phyloP scores from a whole-genome alignment of 495 filamentous ascomycete species.

The Umbilicaria muhlenbergii region DNA sequence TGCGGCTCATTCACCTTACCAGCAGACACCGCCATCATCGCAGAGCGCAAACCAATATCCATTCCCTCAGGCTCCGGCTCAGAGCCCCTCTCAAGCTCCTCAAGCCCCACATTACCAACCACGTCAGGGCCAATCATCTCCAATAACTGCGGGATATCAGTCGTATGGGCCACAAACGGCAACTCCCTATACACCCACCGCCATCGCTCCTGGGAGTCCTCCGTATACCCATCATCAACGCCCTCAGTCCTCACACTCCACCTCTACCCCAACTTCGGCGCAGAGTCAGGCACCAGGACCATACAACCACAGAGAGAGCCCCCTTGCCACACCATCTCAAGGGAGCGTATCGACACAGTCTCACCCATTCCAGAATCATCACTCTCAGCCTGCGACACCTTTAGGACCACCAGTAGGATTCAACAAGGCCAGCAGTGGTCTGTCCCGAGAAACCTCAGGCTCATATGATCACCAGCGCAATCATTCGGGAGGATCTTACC shows the following conservation, averaged over 20 bases:
- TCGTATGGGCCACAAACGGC: slow-evolving; percentile 17
- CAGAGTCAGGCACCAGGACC: slow-evolving; percentile 16
- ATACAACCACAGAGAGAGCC: slow-evolving; percentile 26
- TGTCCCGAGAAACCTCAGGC: slow-evolving; percentile 7
- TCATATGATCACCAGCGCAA: slow-evolving; percentile 19
- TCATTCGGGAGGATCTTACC: slow-evolving; percentile 23
- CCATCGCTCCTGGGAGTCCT: slow-evolving; percentile 9
- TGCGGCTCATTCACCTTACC: slow-evolving; percentile 29
- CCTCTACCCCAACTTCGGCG: slow-evolving; percentile 24
- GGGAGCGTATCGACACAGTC: slow-evolving; percentile 24
- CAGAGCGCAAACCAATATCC: slow-evolving; percentile 24
- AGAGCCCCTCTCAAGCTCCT: slow-evolving; percentile 13
- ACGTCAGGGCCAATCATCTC: slow-evolving; percentile 16
- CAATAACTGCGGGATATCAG: slow-evolving; percentile 16
- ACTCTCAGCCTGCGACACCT: slow-evolving; percentile 31
- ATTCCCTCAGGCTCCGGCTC: slow-evolving; percentile 14
- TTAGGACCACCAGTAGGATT: slow-evolving; percentile 27
- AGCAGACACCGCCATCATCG: slow-evolving; percentile 22
- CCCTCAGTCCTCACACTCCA: slow-evolving; percentile 32
- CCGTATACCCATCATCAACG: slow-evolving; percentile 24
- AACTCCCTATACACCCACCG: slow-evolving; percentile 10
- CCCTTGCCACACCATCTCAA: slow-evolving; percentile 23
- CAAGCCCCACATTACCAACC: slow-evolving; percentile 23
- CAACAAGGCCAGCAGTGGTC: slow-evolving; percentile 8
- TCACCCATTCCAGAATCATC: slow-evolving; percentile 21